Evolutionary conservation across 768 basidiomycete species (phyloP), one percentile per base, ranked within the genome.

Genomic region (Tulasnella sp.): DNA sequence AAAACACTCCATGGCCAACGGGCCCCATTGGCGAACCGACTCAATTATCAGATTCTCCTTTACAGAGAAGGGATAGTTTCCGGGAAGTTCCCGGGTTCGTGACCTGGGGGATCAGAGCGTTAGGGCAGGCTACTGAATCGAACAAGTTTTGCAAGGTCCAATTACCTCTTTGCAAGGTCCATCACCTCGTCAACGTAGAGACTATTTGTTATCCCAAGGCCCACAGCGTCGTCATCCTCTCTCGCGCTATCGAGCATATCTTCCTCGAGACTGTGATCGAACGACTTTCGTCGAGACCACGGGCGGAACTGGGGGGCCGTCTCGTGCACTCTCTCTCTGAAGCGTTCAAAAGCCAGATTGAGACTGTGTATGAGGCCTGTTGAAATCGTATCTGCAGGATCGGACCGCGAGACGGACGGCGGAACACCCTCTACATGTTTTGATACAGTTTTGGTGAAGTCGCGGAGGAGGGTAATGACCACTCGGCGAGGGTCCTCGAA

Each of bases 11-110:
- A 34, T 79, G 39, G 78, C 71, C 9, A 73, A 19, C n/a, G 48
- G 38, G 18, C 52, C 78, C 80, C 79, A 80, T 19, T 36, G 34
- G 16, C 73, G n/a, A n/a, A 80, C 38, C 48, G 62, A 52, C 38
- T 39, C 39, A 18, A 31, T 21, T 48, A 80, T 81, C 40, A 76
- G 42, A 31, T 81, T 74, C 0, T 86, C 87, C 68, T 91, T 91
- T 16, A 89, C 82, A 0, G 90, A 90, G 19, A 87, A 88, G 0
- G 91, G 90, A 0, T 90, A 92, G 80, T 88, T 88, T 19, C 89
- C 90, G 0, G 92, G 92, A 0, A 94, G 87, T 81, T 94, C 92
- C 1, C 93, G 89, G 0, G 92, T 91, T 4, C 90, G 88, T 0
- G 92, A 89, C 27, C 93, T 94, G 78, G 39, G 1, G 24, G 18